A percentile compares a stretch with the other conserved stretches of the same genome.
Conservation (phyloP, 2,329 filamentous ascomycete genomes). For the Aspergillus cejpii region DNA sequence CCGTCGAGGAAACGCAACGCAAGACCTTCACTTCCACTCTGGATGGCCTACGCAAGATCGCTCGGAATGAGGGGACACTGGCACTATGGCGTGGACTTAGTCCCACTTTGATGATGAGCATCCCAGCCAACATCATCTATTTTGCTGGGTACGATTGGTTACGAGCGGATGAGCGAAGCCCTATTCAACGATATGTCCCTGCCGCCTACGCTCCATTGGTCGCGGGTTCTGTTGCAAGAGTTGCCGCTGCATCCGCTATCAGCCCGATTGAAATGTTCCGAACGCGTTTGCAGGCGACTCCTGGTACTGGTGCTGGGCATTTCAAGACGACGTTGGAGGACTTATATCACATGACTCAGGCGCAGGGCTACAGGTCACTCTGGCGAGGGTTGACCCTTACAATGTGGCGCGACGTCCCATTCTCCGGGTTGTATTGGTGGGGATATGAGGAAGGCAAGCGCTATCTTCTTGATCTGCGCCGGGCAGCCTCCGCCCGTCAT, state of each 20-base stretch:
- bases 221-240: conserved; percentile 69
- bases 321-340: conserved; percentile 72
- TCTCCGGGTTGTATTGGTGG: conserved; percentile 97
- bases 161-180: conserved; percentile 65
- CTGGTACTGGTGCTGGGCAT: conserved; percentile 54
- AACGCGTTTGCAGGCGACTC: conserved; percentile 80
- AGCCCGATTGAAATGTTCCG: conserved; percentile 90
- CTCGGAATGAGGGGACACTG: conserved; percentile 77
- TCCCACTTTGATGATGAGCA: conserved; percentile 88
- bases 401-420: conserved; percentile 93
- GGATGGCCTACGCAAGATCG: conserved; percentile 89
- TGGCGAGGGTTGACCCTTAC: conserved; percentile 90
- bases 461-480: conserved; percentile 61
- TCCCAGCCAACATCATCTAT: conserved; percentile 96
- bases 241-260: conserved; percentile 74
- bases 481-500: conserved; percentile 34
- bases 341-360: conserved; percentile 69
- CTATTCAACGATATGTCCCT: conserved; percentile 56
- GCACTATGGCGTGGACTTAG: conserved; percentile 90
- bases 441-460: conserved; percentile 83
- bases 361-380: conserved; percentile 69
- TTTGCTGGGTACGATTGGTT: conserved; percentile 98
- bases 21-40: conserved; percentile 83
- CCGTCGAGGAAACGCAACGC: conserved; percentile 77
- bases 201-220: conserved; percentile 72